Evolutionary conservation across 129 eudicot genomes (phyloP), one percentile per base, ranked within the genome.

Genomic region (Tagetes erecta): DNA sequence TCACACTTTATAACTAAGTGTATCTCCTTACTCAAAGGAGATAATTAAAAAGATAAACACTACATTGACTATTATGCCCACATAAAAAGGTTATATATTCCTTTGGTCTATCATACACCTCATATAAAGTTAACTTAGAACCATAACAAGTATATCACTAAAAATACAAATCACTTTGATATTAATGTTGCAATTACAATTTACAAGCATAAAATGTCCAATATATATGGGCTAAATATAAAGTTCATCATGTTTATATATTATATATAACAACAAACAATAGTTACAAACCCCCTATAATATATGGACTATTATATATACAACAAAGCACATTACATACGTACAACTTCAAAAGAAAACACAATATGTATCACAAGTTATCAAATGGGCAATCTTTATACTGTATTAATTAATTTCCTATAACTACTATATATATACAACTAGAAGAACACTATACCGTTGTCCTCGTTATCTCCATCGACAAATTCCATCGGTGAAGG

Each of bases 381-480:
- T 64, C 45, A 64, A 78, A 78, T 63, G 72, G 64, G 31, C 59
- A 62, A 39, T 63, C 40, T 71, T 79, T 64, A 20, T 20, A 64
- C 41, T 42, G 27, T 11, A 50, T 20, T 20, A 20, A 20, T 20
- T 20, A 20, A 20, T 64, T 65, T 65, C 3, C 51, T 79, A 45
- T 79, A 53, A 62, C 70, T 64, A 72, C 31, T 63, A 45, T 52
- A 68, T 67, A 41, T 51, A 11, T 36, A 64, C 27, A 9, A 51
- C 67, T 79, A 79, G 69, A 71, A 79, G 78, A 79, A 72, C 53
- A 66, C 74, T 45, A 65, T 65, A 55, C 83, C 74, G 66, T 79
- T 72, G 27, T 79, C 82, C 46, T 57, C 35, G 4, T 79, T 44
- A 57, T 79, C 39, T 31, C 70, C 78, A 65, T 72, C 67, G 33